phyloP scores from a whole-genome alignment of 331 rosid species.

The Malus hybrid region DNA sequence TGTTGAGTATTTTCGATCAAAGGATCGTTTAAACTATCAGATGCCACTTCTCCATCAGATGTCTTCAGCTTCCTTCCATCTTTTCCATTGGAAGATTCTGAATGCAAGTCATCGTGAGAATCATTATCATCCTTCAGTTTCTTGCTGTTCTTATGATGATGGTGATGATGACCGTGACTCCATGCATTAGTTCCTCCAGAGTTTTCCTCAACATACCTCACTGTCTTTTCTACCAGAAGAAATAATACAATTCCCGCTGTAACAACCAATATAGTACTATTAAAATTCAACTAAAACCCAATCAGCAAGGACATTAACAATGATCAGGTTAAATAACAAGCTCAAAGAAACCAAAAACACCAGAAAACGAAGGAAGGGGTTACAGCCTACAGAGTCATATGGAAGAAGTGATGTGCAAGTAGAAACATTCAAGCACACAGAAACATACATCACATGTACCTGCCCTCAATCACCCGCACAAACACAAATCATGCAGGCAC shows the following conservation, averaged over 20 bases:
- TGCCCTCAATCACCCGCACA: neutral
- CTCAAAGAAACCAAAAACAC: neutral
- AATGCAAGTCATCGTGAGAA: conserved; percentile 28
- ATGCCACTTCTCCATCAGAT: conserved; percentile 23
- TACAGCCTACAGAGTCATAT: neutral
- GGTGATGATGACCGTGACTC: conserved; percentile 83
- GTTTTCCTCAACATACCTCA: conserved; percentile 84
- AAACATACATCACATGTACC: neutral
- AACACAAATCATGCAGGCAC: neutral
- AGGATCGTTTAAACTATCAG: conserved; percentile 23
- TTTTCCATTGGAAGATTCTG: conserved; percentile 18
- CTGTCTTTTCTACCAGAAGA: conserved; percentile 90
- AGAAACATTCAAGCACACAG: neutral
- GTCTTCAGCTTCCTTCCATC: conserved; percentile 26
- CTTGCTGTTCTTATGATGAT: conserved; percentile 49
- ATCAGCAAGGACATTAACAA: neutral
- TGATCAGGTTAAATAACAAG: neutral
- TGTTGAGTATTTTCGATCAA: conserved; percentile 35
- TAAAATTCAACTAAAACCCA: conserved; percentile 14
- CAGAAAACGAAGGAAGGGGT: neutral
- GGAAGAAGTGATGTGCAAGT: neutral
- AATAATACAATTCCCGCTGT: conserved; percentile 91
- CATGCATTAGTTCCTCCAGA: conserved; percentile 56
- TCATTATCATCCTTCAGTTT: conserved; percentile 56
- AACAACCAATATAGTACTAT: conserved; percentile 14